Percentiles rank a stretch among this genome's conserved stretches.
Conservation (phyloP, 2,329 filamentous ascomycete genomes). For the Phialophora chinensis region DNA sequence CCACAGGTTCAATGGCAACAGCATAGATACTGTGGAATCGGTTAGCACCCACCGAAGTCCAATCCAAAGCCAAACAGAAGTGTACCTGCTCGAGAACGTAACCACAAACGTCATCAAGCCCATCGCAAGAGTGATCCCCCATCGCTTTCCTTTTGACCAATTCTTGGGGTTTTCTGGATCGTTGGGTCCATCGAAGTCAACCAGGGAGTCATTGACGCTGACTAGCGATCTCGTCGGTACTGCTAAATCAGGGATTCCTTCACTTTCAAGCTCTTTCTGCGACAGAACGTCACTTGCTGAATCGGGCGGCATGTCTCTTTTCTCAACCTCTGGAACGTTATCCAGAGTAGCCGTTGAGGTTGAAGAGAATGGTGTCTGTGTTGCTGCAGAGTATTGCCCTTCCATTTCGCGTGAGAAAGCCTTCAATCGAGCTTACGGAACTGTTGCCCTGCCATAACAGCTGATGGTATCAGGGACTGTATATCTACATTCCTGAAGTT, state of each 20-base stretch:
- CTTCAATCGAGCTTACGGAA: not conserved
- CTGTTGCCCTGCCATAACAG: conserved; percentile 3
- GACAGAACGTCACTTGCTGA: conserved; percentile 1
- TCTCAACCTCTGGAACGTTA: conserved; percentile 11
- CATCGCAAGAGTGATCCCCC: conserved; percentile 51
- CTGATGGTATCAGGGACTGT: not conserved
- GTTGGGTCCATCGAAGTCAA: conserved; percentile 40
- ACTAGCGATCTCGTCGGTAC: not conserved
- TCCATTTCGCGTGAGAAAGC: not conserved
- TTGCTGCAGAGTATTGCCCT: not conserved
- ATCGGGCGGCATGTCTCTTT: conserved; percentile 4
- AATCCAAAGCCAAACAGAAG: not conserved
- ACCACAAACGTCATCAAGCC: conserved; percentile 51
- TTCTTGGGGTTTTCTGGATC: conserved; percentile 42
- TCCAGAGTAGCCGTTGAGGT: conserved; percentile 23
- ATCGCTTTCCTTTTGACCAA: conserved; percentile 47
- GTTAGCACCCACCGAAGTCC: not conserved
- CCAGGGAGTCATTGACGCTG: conserved; percentile 24
- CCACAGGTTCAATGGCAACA: conserved; percentile 49
- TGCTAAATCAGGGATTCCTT: not conserved
- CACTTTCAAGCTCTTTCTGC: conserved; percentile 7
- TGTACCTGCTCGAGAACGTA: conserved; percentile 51
- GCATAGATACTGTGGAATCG: conserved; percentile 14
- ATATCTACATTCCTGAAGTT: conserved; percentile 1
- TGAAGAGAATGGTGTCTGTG: conserved; percentile 11